Percentiles rank a stretch among this genome's conserved stretches.
Conservation (phyloP, 306 rosid species). For the Glycyrrhiza uralensis region DNA sequence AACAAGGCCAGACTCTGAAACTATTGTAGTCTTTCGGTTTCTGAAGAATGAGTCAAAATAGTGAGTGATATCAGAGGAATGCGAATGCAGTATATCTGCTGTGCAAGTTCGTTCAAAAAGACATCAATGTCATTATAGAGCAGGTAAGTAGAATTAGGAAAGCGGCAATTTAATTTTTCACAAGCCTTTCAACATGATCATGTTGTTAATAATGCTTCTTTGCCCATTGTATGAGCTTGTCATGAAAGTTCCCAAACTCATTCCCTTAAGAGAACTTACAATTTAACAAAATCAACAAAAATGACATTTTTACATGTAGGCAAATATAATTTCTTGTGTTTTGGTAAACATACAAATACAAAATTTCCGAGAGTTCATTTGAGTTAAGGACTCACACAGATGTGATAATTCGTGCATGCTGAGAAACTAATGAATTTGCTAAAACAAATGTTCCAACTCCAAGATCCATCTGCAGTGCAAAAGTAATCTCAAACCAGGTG, state of each 20-base stretch:
- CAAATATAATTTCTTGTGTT: background rate
- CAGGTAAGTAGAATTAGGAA: background rate
- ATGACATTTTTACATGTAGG: background rate
- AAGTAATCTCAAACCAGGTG: slow-evolving; percentile 25
- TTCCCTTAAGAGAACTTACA: background rate
- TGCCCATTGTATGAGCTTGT: background rate
- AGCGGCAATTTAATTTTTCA: background rate
- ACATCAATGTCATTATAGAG: background rate
- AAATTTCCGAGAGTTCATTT: background rate
- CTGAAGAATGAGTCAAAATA: slow-evolving; percentile 43
- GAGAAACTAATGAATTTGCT: slow-evolving; percentile 79
- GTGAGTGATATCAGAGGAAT: slow-evolving; percentile 10
- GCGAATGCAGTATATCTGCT: slow-evolving; percentile 12
- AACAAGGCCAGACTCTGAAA: slow-evolving; percentile 68
- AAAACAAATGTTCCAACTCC: slow-evolving; percentile 94
- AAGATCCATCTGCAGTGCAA: slow-evolving; percentile 78
- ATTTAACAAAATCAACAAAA: background rate
- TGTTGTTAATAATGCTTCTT: slow-evolving; percentile 13
- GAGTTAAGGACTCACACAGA: slow-evolving; percentile 70
- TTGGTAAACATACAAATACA: background rate
- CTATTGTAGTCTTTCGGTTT: slow-evolving; percentile 57
- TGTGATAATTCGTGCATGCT: slow-evolving; percentile 66
- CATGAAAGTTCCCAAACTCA: background rate
- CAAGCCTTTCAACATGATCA: slow-evolving; percentile 14
- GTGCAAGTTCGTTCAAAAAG: background rate